Evolutionary conservation across 345 rosid genomes (phyloP), one percentile per base, ranked within the genome.

Genomic region (Cochlearia excelsa): DNA sequence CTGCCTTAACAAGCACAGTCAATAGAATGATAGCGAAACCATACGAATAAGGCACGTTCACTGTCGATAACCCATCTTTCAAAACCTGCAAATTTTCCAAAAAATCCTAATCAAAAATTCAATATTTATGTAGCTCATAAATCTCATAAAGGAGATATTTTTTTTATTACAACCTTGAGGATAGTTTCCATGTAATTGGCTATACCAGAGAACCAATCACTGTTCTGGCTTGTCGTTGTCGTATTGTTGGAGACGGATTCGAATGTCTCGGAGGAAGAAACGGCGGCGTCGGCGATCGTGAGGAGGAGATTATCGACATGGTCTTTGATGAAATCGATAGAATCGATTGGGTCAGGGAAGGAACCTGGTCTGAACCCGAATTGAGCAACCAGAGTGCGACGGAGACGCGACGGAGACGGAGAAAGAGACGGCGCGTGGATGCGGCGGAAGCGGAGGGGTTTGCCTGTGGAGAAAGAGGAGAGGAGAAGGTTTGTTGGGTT

Each of bases 1-100:
- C 94, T 37, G 97, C 95, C 75, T 92, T 92, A 48, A 92, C 95
- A 69, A 92, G 84, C 34, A 92, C 79, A 1, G 97, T 92, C 7
- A 92, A 77, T 4, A 92, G 83, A 68, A 92, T 86, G 63, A 92
- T 86, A 33, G 99, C 95, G 59, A 92, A 92, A 5, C 99, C 99
- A 67, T 92, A 92, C 0, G 97, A 71, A 51, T 88, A 88, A 1
- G 97, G 94, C 7, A 83, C 85, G 55, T 88, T 84, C 57, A 92
- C 26, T 74, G 86, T 54, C 26, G 97, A 82, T 8, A 92, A 61
- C 61, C 96, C 97, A 68, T 80, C 84, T 75, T 88, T 77, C 67
- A 92, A 78, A 68, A 92, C 85, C 98, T 92, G 80, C 61, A 72
- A 30, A 41, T 48, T 9, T 37, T 37, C 40, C 1, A 3, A 33